Base-by-base conservation (phyloP, 2,329 filamentous ascomycete genomes). In the Aspergillus japonicus region DNA sequence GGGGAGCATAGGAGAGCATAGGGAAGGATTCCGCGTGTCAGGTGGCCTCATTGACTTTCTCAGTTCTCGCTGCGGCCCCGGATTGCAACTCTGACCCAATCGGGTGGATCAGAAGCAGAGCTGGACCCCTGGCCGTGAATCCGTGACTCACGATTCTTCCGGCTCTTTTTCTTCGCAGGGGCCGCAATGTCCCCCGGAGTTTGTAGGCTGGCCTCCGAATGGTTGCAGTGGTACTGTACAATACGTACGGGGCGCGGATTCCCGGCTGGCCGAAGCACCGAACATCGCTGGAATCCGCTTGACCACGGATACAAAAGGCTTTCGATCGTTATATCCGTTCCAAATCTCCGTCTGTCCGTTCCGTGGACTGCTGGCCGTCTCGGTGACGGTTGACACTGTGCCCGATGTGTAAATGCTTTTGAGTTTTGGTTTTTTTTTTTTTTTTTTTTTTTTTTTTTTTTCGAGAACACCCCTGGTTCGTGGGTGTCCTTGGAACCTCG, bases 31-130 rank as follows among this genome's bases (percentile, higher is more conserved):
- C 12, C 47, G 42, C 26, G 52, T 61, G 56, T 64, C 62, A 64
- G 58, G 56, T 63, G 62, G 62, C 56, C 50, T 54, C 57, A 52
- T 44, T 44, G 39, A 19, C 39, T 44, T 44, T 44, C 39, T n/a
- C 39, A 44, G n/a, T 44, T 54, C 51, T 53, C 50, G 33, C 50
- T 33, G 50, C 58, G 58, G 58, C 60, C 60, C 60, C 61, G 57
- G 63, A 57, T 62, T 55, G 54, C 10, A 56, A 48, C 44, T 44
- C 49, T 16, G n/a, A 31, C 14, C 63, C 63, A 65, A 65, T 65
- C 63, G 63, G 63, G 50, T 44, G 39, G 39, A 44, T 16, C 39
- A 16, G 16, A 44, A 19, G 14, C 39, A 44, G 12, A 7, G 39
- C 39, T 44, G 39, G 39, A 44, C 39, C 39, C 39, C 39, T 44